phyloP scores from a whole-genome alignment of 495 filamentous ascomycete genomes.

The Neohortaea acidophila region DNA sequence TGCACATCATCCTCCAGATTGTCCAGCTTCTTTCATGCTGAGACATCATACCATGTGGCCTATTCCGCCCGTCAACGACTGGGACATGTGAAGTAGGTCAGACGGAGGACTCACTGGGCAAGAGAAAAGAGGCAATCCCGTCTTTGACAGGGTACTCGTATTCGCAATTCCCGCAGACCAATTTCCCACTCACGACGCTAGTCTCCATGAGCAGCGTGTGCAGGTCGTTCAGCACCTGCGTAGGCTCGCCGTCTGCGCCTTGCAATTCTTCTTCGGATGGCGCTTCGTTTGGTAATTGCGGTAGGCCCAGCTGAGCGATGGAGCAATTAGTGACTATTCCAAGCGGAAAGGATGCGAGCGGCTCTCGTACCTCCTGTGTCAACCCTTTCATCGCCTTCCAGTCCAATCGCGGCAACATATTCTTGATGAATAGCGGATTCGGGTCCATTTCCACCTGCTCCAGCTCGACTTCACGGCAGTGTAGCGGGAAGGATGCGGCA shows the following conservation, averaged over 20 bases:
- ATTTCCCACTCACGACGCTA: slow-evolving; percentile 66
- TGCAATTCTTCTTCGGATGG: slow-evolving; percentile 31
- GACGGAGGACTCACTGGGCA: slow-evolving; percentile 81
- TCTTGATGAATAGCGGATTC: slow-evolving; percentile 61
- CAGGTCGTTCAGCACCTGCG: slow-evolving; percentile 53
- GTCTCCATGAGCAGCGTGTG: slow-evolving; percentile 81
- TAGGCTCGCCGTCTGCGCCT: slow-evolving; percentile 35
- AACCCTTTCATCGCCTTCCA: slow-evolving; percentile 65
- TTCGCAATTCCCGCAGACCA: slow-evolving; percentile 81
- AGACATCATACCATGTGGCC: too few species aligned
- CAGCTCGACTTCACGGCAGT: slow-evolving; percentile 80
- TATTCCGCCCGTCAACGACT: too few species aligned
- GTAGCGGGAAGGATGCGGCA: slow-evolving; percentile 65
- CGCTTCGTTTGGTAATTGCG: slow-evolving; percentile 47
- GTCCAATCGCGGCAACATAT: slow-evolving; percentile 74
- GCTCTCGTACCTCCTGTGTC: slow-evolving; percentile 54
- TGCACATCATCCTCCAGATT: too few species aligned
- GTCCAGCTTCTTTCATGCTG: too few species aligned
- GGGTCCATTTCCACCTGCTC: slow-evolving; percentile 65
- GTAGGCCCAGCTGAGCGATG: slow-evolving; percentile 90
- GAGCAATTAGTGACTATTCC: too few species aligned
- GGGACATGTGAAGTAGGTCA: too few species aligned
- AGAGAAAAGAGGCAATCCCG: slow-evolving; percentile 88
- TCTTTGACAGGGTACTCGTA: slow-evolving; percentile 88
- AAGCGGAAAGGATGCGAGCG: slow-evolving; percentile 1